Evolutionary conservation across 495 filamentous ascomycete genomes (phyloP), one percentile per base, ranked within the genome.

Genomic region (Lindgomyces ingoldianus): DNA sequence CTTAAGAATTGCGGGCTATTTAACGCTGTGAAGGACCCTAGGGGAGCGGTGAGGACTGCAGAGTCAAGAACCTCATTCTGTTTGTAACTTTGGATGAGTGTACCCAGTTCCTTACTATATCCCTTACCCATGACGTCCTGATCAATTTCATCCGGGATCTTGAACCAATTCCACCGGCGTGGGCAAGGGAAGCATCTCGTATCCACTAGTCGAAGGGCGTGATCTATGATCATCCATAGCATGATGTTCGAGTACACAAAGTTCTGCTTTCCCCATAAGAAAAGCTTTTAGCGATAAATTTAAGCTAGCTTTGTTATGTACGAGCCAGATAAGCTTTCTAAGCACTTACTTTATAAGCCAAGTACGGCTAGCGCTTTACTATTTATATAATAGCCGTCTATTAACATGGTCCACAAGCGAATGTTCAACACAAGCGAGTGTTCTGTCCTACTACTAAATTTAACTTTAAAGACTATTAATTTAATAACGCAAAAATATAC

Each of bases 181-280:
- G 86, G 88, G 64, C 87, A 91, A 1, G 87, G 88, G 11, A 91
- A 79, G 39, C 83, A 80, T 22, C 88, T 78, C 71, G 88, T 90
- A 36, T 91, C 87, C 1, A 87, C 79, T 2, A 91, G 80, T 0
- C 88, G 85, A 18, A 91, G 73, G 10, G 84, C 88, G 12, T 87
- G 85, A 72, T 90, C 88, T 51, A 91, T 80, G 42, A 87, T 87
- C 3, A 91, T 87, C 87, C 88, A 91, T 22, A 91, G 77, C 84
- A 89, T 88, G 64, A 91, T 81, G 66, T 89, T 87, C 14, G 84
- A 87, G 73, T 89, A 90, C 46, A 86, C 80, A 65, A 89, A 91
- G 72, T 89, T 82, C 70, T 90, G 86, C 72, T 86, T 85, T 62
- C 84, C 77, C n/a, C n/a, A n/a, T n/a, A n/a, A n/a, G n/a, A n/a